Evolutionary conservation across 2,329 filamentous ascomycete genomes (phyloP).

Genomic region (Monosporascus cannonballus): DNA sequence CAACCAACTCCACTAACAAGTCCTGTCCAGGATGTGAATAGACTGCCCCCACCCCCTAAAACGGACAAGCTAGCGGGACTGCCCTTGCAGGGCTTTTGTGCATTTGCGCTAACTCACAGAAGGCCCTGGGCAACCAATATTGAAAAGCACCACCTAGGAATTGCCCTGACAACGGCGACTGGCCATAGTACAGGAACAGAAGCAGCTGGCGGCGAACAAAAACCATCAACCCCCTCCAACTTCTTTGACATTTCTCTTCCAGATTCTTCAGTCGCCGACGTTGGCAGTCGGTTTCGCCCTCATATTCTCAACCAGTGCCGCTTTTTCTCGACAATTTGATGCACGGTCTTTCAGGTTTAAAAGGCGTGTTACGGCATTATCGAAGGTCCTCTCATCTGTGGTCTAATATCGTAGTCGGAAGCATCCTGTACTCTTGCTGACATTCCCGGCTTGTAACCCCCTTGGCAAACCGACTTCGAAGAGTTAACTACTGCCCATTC

Average conservation of each 20-base stretch:
- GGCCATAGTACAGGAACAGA: not conserved
- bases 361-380: not conserved
- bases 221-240: not conserved
- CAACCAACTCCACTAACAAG: not conserved
- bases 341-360: not conserved
- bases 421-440: not conserved
- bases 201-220: not conserved
- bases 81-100: not conserved
- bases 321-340: not conserved
- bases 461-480: too few species aligned
- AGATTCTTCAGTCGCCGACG: not conserved
- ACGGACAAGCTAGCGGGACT: not conserved
- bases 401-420: not conserved
- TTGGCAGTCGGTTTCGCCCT: not conserved
- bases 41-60: not conserved
- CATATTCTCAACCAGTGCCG: not conserved
- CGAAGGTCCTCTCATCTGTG: not conserved
- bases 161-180: not conserved
- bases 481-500: too few species aligned
- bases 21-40: not conserved
- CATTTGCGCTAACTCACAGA: not conserved
- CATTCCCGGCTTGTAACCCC: too few species aligned
- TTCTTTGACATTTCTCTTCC: not conserved
- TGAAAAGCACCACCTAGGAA: not conserved
- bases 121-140: not conserved